phyloP scores from a whole-genome alignment of 108 stramenopile species.

The Discostella stelligeroides region DNA sequence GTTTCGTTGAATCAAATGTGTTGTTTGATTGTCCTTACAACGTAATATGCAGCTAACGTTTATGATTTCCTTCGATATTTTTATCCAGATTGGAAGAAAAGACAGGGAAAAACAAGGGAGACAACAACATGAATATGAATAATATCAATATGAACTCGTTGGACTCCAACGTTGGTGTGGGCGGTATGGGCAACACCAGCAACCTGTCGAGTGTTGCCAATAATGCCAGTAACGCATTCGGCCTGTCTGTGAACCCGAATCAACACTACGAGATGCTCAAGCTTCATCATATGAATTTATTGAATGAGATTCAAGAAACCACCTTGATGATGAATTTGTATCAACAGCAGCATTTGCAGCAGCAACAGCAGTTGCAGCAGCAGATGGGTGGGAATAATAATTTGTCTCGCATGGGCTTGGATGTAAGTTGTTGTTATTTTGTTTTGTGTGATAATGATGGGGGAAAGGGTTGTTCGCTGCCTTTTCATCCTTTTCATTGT shows the following conservation, averaged over 20 bases:
- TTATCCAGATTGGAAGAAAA: constrained; percentile 7
- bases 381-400: constrained; percentile 12
- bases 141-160: constrained; percentile 20
- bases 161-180: constrained; percentile 9
- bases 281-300: constrained; percentile 91
- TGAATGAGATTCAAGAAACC: constrained; percentile 93
- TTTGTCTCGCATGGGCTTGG: constrained; percentile 20
- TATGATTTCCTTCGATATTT: too few species aligned
- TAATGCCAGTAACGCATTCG: constrained; percentile 13
- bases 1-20: neutral
- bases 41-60: too few species aligned
- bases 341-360: constrained; percentile 49
- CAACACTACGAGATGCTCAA: constrained; percentile 88
- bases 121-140: constrained; percentile 12
- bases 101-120: neutral
- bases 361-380: constrained; percentile 26
- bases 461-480: neutral
- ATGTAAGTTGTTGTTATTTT: constrained; percentile 15
- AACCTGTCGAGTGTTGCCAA: constrained; percentile 8
- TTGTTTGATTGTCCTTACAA: neutral
- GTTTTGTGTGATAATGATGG: too few species aligned
- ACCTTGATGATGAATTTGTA: constrained; percentile 92
- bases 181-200: constrained; percentile 14
- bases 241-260: constrained; percentile 53
- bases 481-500: neutral